Base-by-base conservation (phyloP, 768 basidiomycete genomes). In the Asterophora lycoperdoides region DNA sequence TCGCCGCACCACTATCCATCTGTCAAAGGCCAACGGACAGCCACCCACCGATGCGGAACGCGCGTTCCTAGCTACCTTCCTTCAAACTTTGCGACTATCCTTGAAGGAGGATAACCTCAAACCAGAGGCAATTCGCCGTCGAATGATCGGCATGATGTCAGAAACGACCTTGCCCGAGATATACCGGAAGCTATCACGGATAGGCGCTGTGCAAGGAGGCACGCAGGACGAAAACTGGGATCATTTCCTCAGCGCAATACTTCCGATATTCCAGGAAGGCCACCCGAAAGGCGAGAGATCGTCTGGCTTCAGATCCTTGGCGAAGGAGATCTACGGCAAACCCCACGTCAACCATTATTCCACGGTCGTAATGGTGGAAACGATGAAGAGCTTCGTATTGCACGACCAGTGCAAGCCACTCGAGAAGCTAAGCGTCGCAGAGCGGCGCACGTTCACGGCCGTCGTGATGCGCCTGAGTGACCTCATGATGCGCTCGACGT, bases 281-380 rank as follows among this genome's bases (percentile, higher is more conserved):
- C 40, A 49, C 19, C 48, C 29, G 29, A 42, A 35, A n/a, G 55
- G 55, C 14, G 55, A 56, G 48, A 36, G 32, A 18, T 56, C 55
- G 18, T 36, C 29, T 11, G 51, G 42, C 9, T 48, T 56, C 11
- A 40, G 52, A 14, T 11, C 40, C 17, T 26, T 47, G 14, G 44
- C 55, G 4, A 32, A 36, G 43, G 11, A 23, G 28, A 10, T 28
- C 11, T 20, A 28, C 26, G 47, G 36, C 4, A n/a, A 38, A 17
- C 20, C 37, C n/a, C 20, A 41, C 26, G 42, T 39, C 10, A 39
- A 23, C 19, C 14, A 28, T 17, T 33, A 37, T 33, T 48, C 44
- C 8, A 49, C 32, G 28, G 33, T 32, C 5, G 18, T 48, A n/a
- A 38, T 56, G 42, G 23, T 53, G 4, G 44, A 50, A 29, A 44